Evolutionary conservation across 441 rosid species (phyloP).

Genomic region (Erodium texanum): DNA sequence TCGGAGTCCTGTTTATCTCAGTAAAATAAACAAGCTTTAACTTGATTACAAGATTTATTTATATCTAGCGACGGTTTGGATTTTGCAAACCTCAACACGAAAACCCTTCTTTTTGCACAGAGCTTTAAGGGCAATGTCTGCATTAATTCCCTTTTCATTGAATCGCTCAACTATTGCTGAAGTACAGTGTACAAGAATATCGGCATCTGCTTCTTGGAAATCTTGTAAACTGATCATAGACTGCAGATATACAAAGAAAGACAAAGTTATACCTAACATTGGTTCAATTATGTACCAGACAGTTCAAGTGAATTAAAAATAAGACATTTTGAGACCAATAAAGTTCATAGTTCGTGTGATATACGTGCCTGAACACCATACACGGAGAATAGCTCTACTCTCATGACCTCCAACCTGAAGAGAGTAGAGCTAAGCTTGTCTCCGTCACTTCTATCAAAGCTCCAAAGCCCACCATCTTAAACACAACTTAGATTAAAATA

Average conservation of each 20-base stretch:
- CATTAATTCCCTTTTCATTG: slow-evolving; percentile 43
- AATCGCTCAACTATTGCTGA: slow-evolving; percentile 56
- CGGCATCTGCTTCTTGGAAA: slow-evolving; percentile 89
- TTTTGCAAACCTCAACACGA: slow-evolving; percentile 44
- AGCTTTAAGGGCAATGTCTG: slow-evolving; percentile 61
- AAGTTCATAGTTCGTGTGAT: neutral
- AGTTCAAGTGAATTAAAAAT: too few relatives aligned
- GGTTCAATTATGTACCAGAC: neutral
- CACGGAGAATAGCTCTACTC: slow-evolving; percentile 67
- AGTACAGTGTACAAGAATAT: slow-evolving; percentile 55
- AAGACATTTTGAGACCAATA: neutral
- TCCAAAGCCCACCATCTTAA: slow-evolving; percentile 46
- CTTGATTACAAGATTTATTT: neutral
- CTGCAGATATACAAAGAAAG: slow-evolving; percentile 34
- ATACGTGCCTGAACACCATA: slow-evolving; percentile 67
- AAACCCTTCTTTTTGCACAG: slow-evolving; percentile 86
- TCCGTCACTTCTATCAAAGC: slow-evolving; percentile 35
- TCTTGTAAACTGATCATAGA: slow-evolving; percentile 52
- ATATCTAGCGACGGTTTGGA: neutral
- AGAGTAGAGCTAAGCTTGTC: slow-evolving; percentile 41
- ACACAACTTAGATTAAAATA: slow-evolving; percentile 1
- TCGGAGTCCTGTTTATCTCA: neutral
- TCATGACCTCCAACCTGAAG: slow-evolving; percentile 67
- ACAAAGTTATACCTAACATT: slow-evolving; percentile 9
- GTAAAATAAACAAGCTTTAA: neutral